A percentile compares a stretch with the other conserved stretches of the same genome.
phyloP scores from a whole-genome alignment of 495 filamentous ascomycete genomes.

The Aspergillus funiculosus region DNA sequence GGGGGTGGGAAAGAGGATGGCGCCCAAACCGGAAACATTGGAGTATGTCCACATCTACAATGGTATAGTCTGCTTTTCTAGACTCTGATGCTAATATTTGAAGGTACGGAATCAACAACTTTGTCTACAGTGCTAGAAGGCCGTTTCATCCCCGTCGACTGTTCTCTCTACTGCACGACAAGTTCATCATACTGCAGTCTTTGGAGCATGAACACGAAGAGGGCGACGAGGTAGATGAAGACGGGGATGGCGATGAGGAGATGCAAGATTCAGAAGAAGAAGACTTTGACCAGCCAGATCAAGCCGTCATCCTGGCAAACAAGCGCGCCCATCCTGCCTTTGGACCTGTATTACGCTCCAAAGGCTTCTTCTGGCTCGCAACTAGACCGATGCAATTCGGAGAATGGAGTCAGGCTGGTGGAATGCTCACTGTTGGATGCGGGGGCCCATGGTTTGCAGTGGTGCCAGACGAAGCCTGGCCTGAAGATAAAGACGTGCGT shows the following conservation, averaged over 20 bases:
- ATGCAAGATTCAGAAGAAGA: slow-evolving; percentile 19
- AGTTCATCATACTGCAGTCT: slow-evolving; percentile 47
- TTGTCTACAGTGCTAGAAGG: slow-evolving; percentile 47
- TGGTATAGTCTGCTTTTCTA: not conserved
- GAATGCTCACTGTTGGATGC: slow-evolving; percentile 50
- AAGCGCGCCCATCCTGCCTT: slow-evolving; percentile 40
- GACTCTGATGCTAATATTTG: not conserved
- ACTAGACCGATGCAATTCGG: slow-evolving; percentile 43
- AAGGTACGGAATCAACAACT: slow-evolving; percentile 51
- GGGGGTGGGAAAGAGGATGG: slow-evolving; percentile 37
- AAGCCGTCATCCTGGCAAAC: slow-evolving; percentile 36
- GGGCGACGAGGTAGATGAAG: slow-evolving; percentile 31
- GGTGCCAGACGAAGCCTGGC: slow-evolving; percentile 40
- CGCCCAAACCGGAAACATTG: slow-evolving; percentile 52
- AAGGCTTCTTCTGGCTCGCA: slow-evolving; percentile 45
- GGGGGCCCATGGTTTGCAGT: slow-evolving; percentile 52
- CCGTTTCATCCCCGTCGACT: slow-evolving; percentile 49
- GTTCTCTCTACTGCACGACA: slow-evolving; percentile 46
- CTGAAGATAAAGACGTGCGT: slow-evolving; percentile 38
- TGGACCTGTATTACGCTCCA: slow-evolving; percentile 39
- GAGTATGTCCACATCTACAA: no score
- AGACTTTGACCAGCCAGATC: slow-evolving; percentile 35
- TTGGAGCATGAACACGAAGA: slow-evolving; percentile 31
- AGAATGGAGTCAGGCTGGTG: slow-evolving; percentile 57
- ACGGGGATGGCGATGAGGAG: slow-evolving; percentile 30